Evolutionary conservation across 2,329 filamentous ascomycete species (phyloP).

Genomic region (Hyphodiscus sp.): DNA sequence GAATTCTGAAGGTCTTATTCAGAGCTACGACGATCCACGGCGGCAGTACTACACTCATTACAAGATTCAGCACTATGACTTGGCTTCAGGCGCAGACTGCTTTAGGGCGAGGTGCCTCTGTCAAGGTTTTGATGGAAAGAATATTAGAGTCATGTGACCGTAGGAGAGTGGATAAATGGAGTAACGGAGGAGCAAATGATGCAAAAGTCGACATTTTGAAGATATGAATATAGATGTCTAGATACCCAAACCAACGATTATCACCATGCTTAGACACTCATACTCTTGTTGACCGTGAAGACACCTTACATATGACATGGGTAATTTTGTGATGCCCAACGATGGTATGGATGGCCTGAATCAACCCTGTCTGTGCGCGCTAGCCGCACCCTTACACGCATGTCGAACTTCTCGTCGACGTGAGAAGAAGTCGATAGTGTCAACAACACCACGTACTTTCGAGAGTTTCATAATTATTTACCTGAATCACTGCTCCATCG

Average conservation of each 20-base stretch:
- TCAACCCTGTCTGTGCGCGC: too few relatives aligned
- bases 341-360: too few relatives aligned
- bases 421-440: background rate
- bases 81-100: slow-evolving; percentile 64
- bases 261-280: background rate
- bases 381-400: too few relatives aligned
- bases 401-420: too few relatives aligned
- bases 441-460: background rate
- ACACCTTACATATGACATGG: too few relatives aligned
- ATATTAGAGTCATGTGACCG: slow-evolving; percentile 61
- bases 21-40: slow-evolving; percentile 60
- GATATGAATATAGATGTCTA: slow-evolving; percentile 11
- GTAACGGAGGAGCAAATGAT: slow-evolving; percentile 34
- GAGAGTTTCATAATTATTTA: background rate
- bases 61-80: slow-evolving; percentile 64
- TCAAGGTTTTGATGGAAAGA: slow-evolving; percentile 48
- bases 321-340: too few relatives aligned
- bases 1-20: slow-evolving; percentile 56
- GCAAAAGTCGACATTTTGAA: slow-evolving; percentile 24
- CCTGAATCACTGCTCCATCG: background rate
- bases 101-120: slow-evolving; percentile 38
- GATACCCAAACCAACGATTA: slow-evolving; percentile 17
- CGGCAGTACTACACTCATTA: slow-evolving; percentile 75
- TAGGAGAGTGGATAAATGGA: slow-evolving; percentile 62
- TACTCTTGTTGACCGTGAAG: too few relatives aligned